Evolutionary conservation across 192 early-diverging fungal genomes (phyloP), one percentile per base, ranked within the genome.

Genomic region (Backusella australiensis): DNA sequence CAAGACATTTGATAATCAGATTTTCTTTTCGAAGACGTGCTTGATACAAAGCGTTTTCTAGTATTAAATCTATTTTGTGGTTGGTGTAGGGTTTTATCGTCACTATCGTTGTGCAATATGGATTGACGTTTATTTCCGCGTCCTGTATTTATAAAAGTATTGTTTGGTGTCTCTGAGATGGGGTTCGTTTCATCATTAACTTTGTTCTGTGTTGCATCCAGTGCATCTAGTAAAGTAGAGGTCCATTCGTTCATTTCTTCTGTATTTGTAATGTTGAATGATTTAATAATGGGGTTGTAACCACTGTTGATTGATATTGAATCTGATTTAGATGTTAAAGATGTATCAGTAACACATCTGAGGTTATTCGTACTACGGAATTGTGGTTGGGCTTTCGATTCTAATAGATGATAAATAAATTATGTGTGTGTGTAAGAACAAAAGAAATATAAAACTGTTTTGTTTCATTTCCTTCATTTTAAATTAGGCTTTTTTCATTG

Each of bases 201-300:
- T 35, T 36, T 68, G 67, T n/a, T 68, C 67, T 68, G 67, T 68
- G 67, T 68, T 36, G 29, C 67, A 68, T 68, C 35, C 67, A 68
- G 67, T 68, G 67, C 67, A 35, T 34, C 35, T 4, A 68, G 35
- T 34, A 68, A 34, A 4, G 34, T 68, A 6, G 26, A 15, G 7
- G 19, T 36, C 67, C 67, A 68, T 21, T 68, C 29, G 29, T 68
- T 19, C 4, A 68, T 15, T 17, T 68, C 34, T 15, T 68, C 17
- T 34, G 26, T 68, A 19, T 68, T 35, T 17, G 67, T 29, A 17
- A 36, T 68, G 6, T 63, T 63, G 26, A 29, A 26, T 63, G 56
- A 29, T 63, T 23, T 26, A 29, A 63, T 63, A 63, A 49, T 49
- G 19, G 56, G 56, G n/a, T 23, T 63, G 26, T 14, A 29, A 14